Evolutionary conservation across 2,329 filamentous ascomycete species (phyloP), one percentile per base, ranked within the genome.

Genomic region (Fusarium poae): DNA sequence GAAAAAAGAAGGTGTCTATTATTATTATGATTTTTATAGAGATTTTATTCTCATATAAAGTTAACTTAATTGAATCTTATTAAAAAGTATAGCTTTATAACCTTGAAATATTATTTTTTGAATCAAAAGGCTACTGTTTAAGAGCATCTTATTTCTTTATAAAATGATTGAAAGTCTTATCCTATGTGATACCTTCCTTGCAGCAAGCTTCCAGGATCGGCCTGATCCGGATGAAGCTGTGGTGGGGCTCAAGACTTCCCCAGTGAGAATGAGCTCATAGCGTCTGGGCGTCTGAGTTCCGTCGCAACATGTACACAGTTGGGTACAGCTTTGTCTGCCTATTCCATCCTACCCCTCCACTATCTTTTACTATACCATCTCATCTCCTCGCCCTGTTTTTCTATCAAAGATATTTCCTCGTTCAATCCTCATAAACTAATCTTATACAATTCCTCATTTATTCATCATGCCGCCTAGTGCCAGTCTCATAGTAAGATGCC

Each of bases 381-480:
- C 23, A 43, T 43, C 35, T 37, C 25, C 44, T 48, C 29, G n/a
- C 27, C 42, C n/a, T 29, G 40, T 32, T 48, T 25, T 42, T 11
- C 44, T 21, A 25, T 32, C 4, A 25, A 42, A 30, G 40, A 23
- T 32, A 15, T 43, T 42, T 53, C 11, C 34, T 62, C 27, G 39
- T 42, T 39, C 30, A 6, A 27, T 25, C 34, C 44, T 4, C n/a
- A 11, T 27, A 40, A 21, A 42, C 37, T 46, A 3, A 32, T 10
- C 10, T 16, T 25, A 54, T 39, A 49, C 46, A 23, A 42, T 37
- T 65, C 43, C 13, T 48, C 45, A 35, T 34, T 43, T 25, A 44
- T 50, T 56, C 66, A 69, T 62, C 59, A 81, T 81, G 79, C 71
- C 79, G 58, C 78, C 78, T 54, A 71, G 75, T 67, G 77, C 77